These are phyloP conservation scores for Volvox reticuliferus DNA, from an alignment of 139 green algal genomes.

Conservation along the genomic window DNA sequence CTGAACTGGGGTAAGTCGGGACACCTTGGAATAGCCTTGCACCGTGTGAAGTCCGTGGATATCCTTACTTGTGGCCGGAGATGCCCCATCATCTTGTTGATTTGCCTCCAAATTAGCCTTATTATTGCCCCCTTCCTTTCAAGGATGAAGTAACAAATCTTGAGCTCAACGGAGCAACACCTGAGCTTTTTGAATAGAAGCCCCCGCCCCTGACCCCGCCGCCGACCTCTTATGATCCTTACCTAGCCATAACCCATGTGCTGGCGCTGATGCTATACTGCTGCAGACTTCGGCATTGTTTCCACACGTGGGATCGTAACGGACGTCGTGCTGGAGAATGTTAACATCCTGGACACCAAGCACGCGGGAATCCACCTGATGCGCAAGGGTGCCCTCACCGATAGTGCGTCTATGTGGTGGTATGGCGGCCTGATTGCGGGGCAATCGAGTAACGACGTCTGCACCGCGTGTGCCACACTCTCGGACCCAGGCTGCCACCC, in stretches of 20 bases:
- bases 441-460: constrained; percentile 49
- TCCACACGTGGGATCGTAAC: constrained; percentile 57
- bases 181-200: too few relatives aligned
- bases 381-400: constrained; percentile 21
- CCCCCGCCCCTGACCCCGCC: too few relatives aligned
- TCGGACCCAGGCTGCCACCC: constrained; percentile 56
- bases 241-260: too few relatives aligned
- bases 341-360: constrained; percentile 66
- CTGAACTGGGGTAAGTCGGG: constrained; percentile 59
- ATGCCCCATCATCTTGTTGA: too few relatives aligned
- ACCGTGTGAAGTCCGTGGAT: too few relatives aligned
- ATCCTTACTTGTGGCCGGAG: too few relatives aligned
- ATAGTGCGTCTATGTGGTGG: constrained; percentile 27
- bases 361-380: constrained; percentile 58
- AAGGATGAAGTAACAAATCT: too few relatives aligned
- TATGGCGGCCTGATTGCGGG: constrained; percentile 56
- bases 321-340: constrained; percentile 51
- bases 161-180: too few relatives aligned
- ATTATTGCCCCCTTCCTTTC: too few relatives aligned
- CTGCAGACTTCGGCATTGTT: constrained; percentile 73
- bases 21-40: neutral
- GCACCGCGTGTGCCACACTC: constrained; percentile 44
- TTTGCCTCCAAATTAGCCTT: too few relatives aligned
- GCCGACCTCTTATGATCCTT: too few relatives aligned
- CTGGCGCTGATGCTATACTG: too few relatives aligned